Percentiles rank a stretch among this genome's conserved stretches.
phyloP scores from a whole-genome alignment of 768 basidiomycete species.

The Suillus americanus region DNA sequence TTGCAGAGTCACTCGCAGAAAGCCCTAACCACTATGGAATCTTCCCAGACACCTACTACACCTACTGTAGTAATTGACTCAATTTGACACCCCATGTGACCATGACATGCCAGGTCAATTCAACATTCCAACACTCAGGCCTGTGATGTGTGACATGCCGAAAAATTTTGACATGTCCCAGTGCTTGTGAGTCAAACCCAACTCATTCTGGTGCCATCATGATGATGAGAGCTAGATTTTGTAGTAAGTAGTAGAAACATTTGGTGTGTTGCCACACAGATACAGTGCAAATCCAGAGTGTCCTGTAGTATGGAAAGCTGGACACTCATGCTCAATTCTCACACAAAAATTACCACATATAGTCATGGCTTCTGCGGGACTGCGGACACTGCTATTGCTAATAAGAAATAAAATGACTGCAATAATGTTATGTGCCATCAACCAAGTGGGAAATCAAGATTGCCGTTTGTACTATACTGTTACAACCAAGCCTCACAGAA shows the following conservation, averaged over 20 bases:
- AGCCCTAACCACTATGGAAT: too few species aligned
- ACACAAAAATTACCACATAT: background rate
- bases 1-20: too few species aligned
- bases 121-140: background rate
- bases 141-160: background rate
- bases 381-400: background rate
- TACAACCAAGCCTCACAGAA: background rate
- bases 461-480: background rate
- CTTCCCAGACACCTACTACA: too few species aligned
- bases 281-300: too few species aligned
- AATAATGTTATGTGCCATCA: background rate
- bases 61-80: background rate
- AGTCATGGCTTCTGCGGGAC: background rate
- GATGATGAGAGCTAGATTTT: too few species aligned
- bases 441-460: background rate
- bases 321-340: background rate
- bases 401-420: background rate
- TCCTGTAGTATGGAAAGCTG: background rate
- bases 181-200: too few species aligned
- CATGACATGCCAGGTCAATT: background rate
- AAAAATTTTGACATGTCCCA: background rate
- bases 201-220: too few species aligned
- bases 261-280: too few species aligned
- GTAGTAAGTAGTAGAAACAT: too few species aligned
- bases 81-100: background rate